phyloP scores from a whole-genome alignment of 495 filamentous ascomycete species.

The Penicillium desertorum region DNA sequence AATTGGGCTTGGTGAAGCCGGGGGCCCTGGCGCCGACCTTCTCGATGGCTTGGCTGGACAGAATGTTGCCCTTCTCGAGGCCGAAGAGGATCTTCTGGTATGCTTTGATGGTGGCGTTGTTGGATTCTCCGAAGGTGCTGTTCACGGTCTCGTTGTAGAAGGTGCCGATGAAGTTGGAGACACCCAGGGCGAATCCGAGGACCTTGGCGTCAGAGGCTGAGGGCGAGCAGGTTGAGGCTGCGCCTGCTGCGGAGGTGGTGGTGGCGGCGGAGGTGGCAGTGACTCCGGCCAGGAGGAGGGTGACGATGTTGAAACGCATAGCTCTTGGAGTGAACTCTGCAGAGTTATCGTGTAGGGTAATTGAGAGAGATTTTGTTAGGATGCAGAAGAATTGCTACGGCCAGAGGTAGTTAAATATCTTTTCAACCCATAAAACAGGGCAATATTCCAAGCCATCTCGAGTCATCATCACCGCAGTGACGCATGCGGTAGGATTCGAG shows the following conservation, averaged over 20 bases:
- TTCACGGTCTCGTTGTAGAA: conserved; percentile 32
- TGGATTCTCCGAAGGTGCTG: conserved; percentile 21
- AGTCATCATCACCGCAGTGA: background rate
- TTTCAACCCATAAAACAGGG: background rate
- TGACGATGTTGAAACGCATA: conserved; percentile 2
- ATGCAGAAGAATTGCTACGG: background rate
- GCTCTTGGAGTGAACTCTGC: background rate
- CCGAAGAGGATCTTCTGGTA: conserved; percentile 28
- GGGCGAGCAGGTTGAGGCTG: conserved; percentile 21
- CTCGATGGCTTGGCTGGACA: conserved; percentile 28
- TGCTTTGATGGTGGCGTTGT: conserved; percentile 13
- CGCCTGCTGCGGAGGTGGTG: background rate
- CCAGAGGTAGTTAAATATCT: background rate
- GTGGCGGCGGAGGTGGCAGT: background rate
- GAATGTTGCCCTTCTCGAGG: conserved; percentile 29
- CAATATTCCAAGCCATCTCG: background rate
- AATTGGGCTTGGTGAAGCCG: conserved; percentile 24
- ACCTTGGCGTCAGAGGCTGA: conserved; percentile 24
- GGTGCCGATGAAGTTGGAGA: conserved; percentile 27
- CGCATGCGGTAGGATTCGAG: conserved; percentile 1
- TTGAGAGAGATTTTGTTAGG: no score
- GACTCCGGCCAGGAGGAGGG: conserved; percentile 7
- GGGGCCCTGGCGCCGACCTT: conserved; percentile 19
- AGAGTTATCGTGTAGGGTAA: background rate
- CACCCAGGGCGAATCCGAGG: conserved; percentile 27